phyloP scores from a whole-genome alignment of 495 filamentous ascomycete species.

The Podospora sp. region DNA sequence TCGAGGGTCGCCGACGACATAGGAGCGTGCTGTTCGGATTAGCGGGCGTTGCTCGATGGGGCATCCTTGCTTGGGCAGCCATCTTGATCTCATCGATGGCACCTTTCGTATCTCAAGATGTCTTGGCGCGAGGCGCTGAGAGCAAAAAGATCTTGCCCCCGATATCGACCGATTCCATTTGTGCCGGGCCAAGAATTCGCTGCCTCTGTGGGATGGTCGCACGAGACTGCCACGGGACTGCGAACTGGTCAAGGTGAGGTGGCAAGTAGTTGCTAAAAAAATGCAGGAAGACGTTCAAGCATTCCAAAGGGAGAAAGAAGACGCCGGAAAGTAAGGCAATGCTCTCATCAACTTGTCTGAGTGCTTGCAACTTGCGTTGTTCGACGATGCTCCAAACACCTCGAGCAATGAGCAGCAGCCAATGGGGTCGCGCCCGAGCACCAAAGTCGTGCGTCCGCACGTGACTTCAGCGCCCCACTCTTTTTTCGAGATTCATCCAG shows the following conservation, averaged over 20 bases:
- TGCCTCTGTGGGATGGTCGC: too few relatives aligned
- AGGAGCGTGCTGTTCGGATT: background rate
- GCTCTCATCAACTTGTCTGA: background rate
- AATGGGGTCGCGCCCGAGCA: background rate
- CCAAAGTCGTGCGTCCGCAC: background rate
- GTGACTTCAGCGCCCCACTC: slow-evolving; percentile 1
- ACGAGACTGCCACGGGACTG: too few relatives aligned
- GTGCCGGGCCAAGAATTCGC: too few relatives aligned
- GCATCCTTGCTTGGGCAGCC: background rate
- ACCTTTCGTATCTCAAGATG: too few relatives aligned
- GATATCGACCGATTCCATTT: too few relatives aligned
- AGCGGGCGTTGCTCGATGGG: background rate
- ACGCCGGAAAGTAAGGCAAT: background rate
- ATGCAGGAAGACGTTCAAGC: background rate
- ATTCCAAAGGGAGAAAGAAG: background rate
- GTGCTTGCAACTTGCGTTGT: too few relatives aligned
- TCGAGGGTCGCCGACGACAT: background rate
- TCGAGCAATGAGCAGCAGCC: background rate
- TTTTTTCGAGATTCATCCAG: background rate
- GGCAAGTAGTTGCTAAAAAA: background rate
- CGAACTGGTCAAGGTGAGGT: background rate
- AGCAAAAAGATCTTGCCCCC: too few relatives aligned
- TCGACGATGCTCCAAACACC: background rate
- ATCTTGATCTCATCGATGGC: too few relatives aligned
- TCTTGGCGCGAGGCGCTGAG: too few relatives aligned